These are phyloP conservation scores for Starmerella riodocensis DNA, from an alignment of 805 yeast genomes.

Conservation along the genomic window DNA sequence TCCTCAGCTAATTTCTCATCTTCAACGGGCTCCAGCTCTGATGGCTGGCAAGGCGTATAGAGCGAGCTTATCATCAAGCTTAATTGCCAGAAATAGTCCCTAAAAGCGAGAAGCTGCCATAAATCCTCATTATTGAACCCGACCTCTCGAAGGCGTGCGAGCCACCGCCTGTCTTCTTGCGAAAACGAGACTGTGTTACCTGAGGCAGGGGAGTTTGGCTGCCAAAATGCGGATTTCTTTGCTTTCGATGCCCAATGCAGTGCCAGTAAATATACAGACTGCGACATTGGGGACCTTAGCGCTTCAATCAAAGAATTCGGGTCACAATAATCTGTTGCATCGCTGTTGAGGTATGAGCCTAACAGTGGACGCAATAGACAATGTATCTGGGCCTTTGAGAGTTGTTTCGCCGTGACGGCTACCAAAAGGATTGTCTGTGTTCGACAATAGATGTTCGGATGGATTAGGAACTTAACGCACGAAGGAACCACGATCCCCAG, in stretches of 20 bases:
- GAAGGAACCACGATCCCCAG: conserved; percentile 41
- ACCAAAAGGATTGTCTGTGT: conserved; percentile 52
- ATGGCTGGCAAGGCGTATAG: not conserved
- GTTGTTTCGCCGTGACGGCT: conserved; percentile 45
- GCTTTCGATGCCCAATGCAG: conserved; percentile 60
- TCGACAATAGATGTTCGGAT: conserved; percentile 79
- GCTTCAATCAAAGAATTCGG: conserved; percentile 52
- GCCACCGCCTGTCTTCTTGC: conserved; percentile 35
- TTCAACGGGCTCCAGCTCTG: conserved; percentile 3
- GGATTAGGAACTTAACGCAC: conserved; percentile 49
- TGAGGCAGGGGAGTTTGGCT: conserved; percentile 22
- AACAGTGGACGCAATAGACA: conserved; percentile 75
- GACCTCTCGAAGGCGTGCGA: conserved; percentile 54
- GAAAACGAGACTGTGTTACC: conserved; percentile 15
- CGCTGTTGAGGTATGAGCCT: conserved; percentile 63
- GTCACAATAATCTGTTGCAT: conserved; percentile 55
- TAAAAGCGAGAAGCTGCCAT: conserved; percentile 68
- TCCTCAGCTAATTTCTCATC: not conserved
- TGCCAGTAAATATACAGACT: conserved; percentile 49
- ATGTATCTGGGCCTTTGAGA: conserved; percentile 65
- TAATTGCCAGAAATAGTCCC: conserved; percentile 46
- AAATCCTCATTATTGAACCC: conserved; percentile 61
- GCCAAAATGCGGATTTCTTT: conserved; percentile 66
- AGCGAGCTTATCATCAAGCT: conserved; percentile 7
- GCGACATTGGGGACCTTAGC: conserved; percentile 47